Base-by-base conservation (phyloP, 371 early-diverging fungal species). In the Parasitella parasitica region DNA sequence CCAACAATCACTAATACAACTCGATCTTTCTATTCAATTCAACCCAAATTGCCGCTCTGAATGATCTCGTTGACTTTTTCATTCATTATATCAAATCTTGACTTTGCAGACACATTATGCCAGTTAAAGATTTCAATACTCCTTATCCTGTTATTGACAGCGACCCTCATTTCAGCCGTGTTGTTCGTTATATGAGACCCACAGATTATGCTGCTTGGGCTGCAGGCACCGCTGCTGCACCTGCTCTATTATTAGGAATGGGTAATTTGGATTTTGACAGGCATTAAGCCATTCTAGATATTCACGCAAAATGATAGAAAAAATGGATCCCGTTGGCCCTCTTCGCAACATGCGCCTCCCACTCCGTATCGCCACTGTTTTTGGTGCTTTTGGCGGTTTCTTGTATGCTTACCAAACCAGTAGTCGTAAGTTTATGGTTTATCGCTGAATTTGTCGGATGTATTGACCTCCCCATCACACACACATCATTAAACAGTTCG, bases 151-250 rank as follows among this genome's bases (percentile, higher is more conserved):
- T 85, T 60, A 90, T 90, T 70, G 90, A 90, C 76, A 79, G 82
- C 57, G 90, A 90, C 69, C 90, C 90, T 39, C 91, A 93, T 67
- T 89, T 96, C 66, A 71, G 69, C 68, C 88, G 94, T 59, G 94
- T 97, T 4, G 86, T 95, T 55, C 82, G 93, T 55, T 97, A 95
- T 82, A 90, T 97, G 76, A 87, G 98, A 58, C 70, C 88, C 49
- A 75, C 85, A 16, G 98, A 97, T 79, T 90, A 89, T 61, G 86
- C 77, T 54, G 72, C 86, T 43, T 83, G 85, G 82, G 91, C 84
- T 37, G 90, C 73, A n/a, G 67, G 87, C 36, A 86, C 89, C 6
- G 87, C 86, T 35, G 83, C 83, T 18, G 92, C 88, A 41, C 97
- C 97, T 7, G 90, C 81, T 48, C 66, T 86, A 49, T 77, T 92